Conservation (phyloP, 768 basidiomycete species). For the Rhizopogon sp. region DNA sequence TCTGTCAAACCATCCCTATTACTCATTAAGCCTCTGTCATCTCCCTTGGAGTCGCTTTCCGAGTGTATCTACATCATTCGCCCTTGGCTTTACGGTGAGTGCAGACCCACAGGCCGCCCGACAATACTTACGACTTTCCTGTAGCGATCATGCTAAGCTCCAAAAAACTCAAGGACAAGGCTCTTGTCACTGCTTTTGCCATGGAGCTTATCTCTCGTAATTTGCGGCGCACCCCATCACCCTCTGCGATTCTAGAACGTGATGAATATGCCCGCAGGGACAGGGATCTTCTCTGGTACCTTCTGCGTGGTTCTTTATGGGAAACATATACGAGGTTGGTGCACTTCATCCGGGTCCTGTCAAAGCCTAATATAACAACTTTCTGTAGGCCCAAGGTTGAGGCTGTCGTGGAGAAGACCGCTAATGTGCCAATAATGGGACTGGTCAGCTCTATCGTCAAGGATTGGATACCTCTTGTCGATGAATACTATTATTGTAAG, state of each 20-base stretch:
- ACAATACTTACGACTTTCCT: constrained; percentile 2
- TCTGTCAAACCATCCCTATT: constrained; percentile 68
- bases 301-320: constrained; percentile 87
- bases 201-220: constrained; percentile 74
- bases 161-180: constrained; percentile 37
- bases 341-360: constrained; percentile 1
- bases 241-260: constrained; percentile 61
- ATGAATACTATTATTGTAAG: constrained; percentile 91
- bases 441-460: constrained; percentile 64
- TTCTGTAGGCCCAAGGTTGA: constrained; percentile 71
- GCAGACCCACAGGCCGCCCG: constrained; percentile 5
- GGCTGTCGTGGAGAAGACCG: constrained; percentile 49
- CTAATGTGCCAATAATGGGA: constrained; percentile 59
- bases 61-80: constrained; percentile 69
- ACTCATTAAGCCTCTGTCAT: constrained; percentile 55
- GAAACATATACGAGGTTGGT: constrained; percentile 38
- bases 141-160: constrained; percentile 20
- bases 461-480: constrained; percentile 86
- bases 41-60: constrained; percentile 68
- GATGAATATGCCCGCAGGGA: constrained; percentile 81
- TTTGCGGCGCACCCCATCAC: constrained; percentile 61
- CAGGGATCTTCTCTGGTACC: constrained; percentile 77
- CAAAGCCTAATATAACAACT: background rate
- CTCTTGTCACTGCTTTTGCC: constrained; percentile 57
- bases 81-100: constrained; percentile 72